A percentile compares a stretch with the other conserved stretches of the same genome.
These are phyloP conservation scores for Metschnikowia gruessii DNA, from an alignment of 805 yeast species.

Conservation along the genomic window DNA sequence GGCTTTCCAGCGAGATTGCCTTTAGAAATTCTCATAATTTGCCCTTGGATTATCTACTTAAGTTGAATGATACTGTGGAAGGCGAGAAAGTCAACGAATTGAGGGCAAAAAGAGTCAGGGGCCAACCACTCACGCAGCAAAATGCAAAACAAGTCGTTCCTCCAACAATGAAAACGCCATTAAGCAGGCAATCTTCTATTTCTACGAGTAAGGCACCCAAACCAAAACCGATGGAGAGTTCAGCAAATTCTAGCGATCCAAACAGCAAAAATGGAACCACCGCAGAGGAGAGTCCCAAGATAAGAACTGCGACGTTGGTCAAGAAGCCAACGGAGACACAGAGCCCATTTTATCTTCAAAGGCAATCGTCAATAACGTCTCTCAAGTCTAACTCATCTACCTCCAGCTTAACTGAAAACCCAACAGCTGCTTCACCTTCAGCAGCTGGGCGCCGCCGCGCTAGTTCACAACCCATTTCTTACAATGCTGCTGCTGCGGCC, in stretches of 20 bases:
- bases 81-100: slow-evolving; percentile 8
- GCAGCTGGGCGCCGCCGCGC: slow-evolving; percentile 32
- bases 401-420: slow-evolving; percentile 8
- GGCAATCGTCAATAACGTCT: slow-evolving; percentile 12
- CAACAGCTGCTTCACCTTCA: slow-evolving; percentile 8
- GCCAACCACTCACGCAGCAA: slow-evolving; percentile 3
- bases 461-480: slow-evolving; percentile 34
- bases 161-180: neutral
- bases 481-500: slow-evolving; percentile 33
- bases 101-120: slow-evolving; percentile 6
- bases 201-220: neutral
- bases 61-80: slow-evolving; percentile 17
- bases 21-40: slow-evolving; percentile 37
- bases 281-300: neutral
- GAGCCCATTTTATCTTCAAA: slow-evolving; percentile 7
- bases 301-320: neutral
- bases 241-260: neutral
- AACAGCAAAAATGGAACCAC: neutral
- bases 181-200: neutral
- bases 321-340: neutral
- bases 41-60: slow-evolving; percentile 25
- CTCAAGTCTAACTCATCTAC: slow-evolving; percentile 5
- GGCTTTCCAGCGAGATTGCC: slow-evolving; percentile 44
- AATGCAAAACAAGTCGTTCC: slow-evolving; percentile 1
- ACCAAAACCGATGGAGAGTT: neutral